A percentile compares a stretch with the other conserved stretches of the same genome.
Conservation (phyloP, 108 stramenopile genomes). For the Stephanodiscus minutulus region DNA sequence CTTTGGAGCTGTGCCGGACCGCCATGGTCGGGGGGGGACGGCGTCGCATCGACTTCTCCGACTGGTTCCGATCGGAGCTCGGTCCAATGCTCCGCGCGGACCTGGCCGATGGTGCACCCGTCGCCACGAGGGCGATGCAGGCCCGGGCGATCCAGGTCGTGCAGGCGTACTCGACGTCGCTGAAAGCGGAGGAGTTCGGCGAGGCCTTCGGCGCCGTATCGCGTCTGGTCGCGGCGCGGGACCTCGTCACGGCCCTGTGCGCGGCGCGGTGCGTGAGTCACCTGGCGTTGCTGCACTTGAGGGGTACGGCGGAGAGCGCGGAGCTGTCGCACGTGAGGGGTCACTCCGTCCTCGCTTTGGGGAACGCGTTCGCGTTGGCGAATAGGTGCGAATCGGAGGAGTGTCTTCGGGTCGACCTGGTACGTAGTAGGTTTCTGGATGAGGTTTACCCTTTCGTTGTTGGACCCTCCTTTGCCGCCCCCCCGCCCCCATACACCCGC, state of each 20-base stretch:
- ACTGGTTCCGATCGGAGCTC: conserved; percentile 31
- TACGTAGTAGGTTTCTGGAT: conserved; percentile 21
- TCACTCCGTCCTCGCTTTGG: conserved; percentile 30
- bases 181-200: conserved; percentile 34
- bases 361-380: conserved; percentile 41
- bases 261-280: conserved; percentile 36
- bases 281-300: conserved; percentile 28
- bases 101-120: conserved; percentile 17
- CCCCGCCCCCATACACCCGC: no score
- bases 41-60: conserved; percentile 27
- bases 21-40: conserved; percentile 24
- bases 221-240: conserved; percentile 25
- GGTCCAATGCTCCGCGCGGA: conserved; percentile 21
- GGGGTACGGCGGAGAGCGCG: conserved; percentile 21
- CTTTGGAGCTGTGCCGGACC: conserved; percentile 25
- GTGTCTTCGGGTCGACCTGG: conserved; percentile 24
- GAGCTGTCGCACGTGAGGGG: conserved; percentile 21
- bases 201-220: conserved; percentile 22
- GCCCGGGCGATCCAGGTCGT: conserved; percentile 33
- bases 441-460: no score
- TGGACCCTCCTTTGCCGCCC: no score
- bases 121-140: conserved; percentile 38
- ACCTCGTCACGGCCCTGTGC: conserved; percentile 34
- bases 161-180: conserved; percentile 24
- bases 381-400: conserved; percentile 40